These are phyloP conservation scores for Seiridium cupressi DNA, from an alignment of 2,329 filamentous ascomycete genomes.

Conservation along the genomic window DNA sequence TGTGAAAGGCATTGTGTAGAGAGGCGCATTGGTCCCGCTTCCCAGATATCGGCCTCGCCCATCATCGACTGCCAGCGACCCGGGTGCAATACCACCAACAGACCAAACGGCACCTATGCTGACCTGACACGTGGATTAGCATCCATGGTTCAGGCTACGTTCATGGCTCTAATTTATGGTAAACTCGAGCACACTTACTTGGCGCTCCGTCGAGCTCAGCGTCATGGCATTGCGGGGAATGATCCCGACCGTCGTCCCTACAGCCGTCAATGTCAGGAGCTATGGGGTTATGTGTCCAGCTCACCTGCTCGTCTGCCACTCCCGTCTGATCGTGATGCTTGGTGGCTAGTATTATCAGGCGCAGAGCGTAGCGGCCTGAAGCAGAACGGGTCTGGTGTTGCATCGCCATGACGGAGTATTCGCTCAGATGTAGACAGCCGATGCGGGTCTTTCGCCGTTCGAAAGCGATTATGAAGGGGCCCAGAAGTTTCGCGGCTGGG, in stretches of 20 bases:
- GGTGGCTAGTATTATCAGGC: conserved; percentile 20
- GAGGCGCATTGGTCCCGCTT: conserved; percentile 70
- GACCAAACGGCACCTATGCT: conserved; percentile 74
- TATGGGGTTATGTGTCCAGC: background rate
- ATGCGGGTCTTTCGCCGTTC: conserved; percentile 39
- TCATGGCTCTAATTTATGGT: too few relatives aligned
- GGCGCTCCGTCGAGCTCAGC: conserved; percentile 32
- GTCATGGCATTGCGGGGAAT: background rate
- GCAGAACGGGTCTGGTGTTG: conserved; percentile 42
- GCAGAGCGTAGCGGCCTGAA: conserved; percentile 27
- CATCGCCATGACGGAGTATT: conserved; percentile 39
- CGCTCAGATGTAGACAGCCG: conserved; percentile 43
- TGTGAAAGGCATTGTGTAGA: conserved; percentile 54
- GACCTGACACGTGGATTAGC: conserved; percentile 25
- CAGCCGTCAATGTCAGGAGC: background rate
- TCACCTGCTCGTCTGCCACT: conserved; percentile 22
- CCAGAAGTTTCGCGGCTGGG: conserved; percentile 36
- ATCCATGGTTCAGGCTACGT: background rate
- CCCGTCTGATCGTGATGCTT: conserved; percentile 26
- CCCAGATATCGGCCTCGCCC: conserved; percentile 64
- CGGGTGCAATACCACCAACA: conserved; percentile 68
- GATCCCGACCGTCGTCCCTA: conserved; percentile 1
- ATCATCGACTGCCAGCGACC: conserved; percentile 54
- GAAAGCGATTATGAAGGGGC: conserved; percentile 41
- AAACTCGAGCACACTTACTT: conserved; percentile 23